Evolutionary conservation across 2,329 filamentous ascomycete species (phyloP).

Genomic region (Aspergillus unguis): DNA sequence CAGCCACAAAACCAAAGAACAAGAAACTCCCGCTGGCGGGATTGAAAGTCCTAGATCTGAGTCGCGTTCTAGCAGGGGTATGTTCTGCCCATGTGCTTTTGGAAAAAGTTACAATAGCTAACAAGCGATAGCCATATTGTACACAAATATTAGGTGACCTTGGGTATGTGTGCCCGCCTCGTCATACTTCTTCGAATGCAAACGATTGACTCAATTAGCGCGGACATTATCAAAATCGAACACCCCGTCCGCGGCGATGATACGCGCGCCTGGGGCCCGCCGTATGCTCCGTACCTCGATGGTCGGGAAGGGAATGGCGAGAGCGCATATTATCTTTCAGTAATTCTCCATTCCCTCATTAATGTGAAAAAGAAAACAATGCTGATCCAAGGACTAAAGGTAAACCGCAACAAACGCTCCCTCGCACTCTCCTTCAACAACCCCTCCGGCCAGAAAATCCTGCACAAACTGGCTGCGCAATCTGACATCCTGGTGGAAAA

Average conservation of each 20-base stretch:
- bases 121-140: conserved; percentile 72
- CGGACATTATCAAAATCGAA: conserved; percentile 96
- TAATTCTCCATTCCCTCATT: conserved; percentile 39
- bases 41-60: conserved; percentile 14
- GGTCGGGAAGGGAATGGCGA: conserved; percentile 69
- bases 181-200: neutral
- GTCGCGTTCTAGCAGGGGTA: conserved; percentile 11
- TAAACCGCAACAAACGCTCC: conserved; percentile 96
- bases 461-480: conserved; percentile 77
- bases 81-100: neutral
- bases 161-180: conserved; percentile 59
- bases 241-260: conserved; percentile 90
- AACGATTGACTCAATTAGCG: conserved; percentile 51
- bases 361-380: conserved; percentile 15
- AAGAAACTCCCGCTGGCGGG: conserved; percentile 14
- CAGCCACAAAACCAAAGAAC: neutral
- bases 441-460: conserved; percentile 73
- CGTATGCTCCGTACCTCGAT: conserved; percentile 75
- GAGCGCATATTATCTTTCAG: conserved; percentile 89
- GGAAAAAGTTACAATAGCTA: neutral
- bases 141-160: conserved; percentile 95
- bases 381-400: conserved; percentile 49
- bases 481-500: conserved; percentile 96
- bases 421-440: conserved; percentile 88
- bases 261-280: conserved; percentile 93